Evolutionary conservation across 1,284 basidiomycete genomes (phyloP), one percentile per base, ranked within the genome.

Genomic region (Cryptococcus neoformans): DNA sequence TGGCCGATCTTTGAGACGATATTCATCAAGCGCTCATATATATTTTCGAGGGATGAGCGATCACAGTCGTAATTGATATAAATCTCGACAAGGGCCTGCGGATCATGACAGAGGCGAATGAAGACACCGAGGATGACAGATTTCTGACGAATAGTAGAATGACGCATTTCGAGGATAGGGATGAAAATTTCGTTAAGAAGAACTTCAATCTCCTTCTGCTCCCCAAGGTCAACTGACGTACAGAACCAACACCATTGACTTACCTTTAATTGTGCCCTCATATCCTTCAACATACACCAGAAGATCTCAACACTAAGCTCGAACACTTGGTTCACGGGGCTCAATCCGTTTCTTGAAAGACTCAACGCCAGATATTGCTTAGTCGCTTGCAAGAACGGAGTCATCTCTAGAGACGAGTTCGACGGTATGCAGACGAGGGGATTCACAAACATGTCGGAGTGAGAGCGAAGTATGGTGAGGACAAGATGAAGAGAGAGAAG

Each of bases 41-140:
- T 94, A 77, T 98, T 97, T 70, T 95, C 94, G 6, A 84, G 83
- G 4, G 92, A 90, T 55, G 91, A 86, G 62, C 90, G 85, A 72
- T 97, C 94, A 72, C 94, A 98, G 69, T 98, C 94, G 72, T 98
- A 97, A 77, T 98, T 98, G 75, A 98, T 85, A 78, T 97, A 98
- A 56, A 97, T 87, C 74, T 98, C 94, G 28, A 98, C 94, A 14
- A 98, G 81, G 6, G 93, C 92, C 74, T 97, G 94, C 1, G 94
- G 92, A 69, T 97, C 93, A 74, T 94, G 89, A 69, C 89, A 93
- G 12, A 98, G 80, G 49, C 89, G 85, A 35, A 88, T 87, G 53
- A 94, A 78, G 83, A 94, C 91, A 44, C 85, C 86, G 51, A 97
- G 82, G 55, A 97, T 88, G 51, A 92, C 85, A 5, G 88, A 89